Conservation (phyloP, 164 flowering plant species). For the Annona cherimola region DNA sequence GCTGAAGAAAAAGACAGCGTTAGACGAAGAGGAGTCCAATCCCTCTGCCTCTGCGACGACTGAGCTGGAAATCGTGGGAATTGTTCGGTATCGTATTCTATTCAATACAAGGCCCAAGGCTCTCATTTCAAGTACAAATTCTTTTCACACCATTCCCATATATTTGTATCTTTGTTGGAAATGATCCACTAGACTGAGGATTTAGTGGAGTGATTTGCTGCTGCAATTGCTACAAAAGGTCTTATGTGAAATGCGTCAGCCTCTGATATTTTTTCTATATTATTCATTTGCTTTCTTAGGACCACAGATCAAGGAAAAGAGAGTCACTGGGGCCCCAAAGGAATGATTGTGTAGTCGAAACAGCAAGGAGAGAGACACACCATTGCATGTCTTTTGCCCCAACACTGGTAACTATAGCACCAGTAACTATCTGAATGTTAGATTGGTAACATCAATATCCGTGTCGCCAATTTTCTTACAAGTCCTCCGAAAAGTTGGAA, state of each 20-base stretch:
- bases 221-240: neutral
- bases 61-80: slow-evolving; percentile 73
- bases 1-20: slow-evolving; percentile 44
- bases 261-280: neutral
- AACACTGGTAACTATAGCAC: too few relatives aligned
- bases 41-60: slow-evolving; percentile 22
- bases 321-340: neutral
- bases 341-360: too few relatives aligned
- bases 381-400: too few relatives aligned
- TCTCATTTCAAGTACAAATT: slow-evolving; percentile 53
- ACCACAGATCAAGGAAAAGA: slow-evolving; percentile 1
- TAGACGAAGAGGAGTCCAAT: slow-evolving; percentile 20
- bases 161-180: neutral
- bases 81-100: slow-evolving; percentile 72
- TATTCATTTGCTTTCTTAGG: neutral
- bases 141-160: neutral
- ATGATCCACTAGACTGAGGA: neutral
- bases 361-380: too few relatives aligned
- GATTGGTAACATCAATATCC: too few relatives aligned
- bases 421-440: too few relatives aligned
- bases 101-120: slow-evolving; percentile 93
- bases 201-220: neutral
- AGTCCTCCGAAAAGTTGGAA: too few relatives aligned
- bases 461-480: too few relatives aligned
- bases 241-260: neutral